phyloP scores from a whole-genome alignment of 768 basidiomycete genomes.

The Boletus edulis region DNA sequence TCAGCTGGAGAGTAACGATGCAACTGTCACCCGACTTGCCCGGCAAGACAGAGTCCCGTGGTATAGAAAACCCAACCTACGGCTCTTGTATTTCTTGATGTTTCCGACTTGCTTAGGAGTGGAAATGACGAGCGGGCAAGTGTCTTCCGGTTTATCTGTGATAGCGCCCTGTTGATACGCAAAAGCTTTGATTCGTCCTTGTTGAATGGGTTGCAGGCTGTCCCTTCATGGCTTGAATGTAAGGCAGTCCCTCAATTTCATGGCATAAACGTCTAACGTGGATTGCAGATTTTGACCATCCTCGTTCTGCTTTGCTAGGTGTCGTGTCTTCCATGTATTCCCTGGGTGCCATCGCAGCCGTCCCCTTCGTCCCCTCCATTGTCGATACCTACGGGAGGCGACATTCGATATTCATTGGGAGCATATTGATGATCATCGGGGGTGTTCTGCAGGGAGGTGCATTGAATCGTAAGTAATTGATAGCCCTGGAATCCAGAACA shows the following conservation, averaged over 20 bases:
- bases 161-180: background rate
- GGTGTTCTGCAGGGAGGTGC: constrained; percentile 18
- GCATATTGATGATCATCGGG: constrained; percentile 4
- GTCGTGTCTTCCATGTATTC: constrained; percentile 49
- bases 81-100: constrained; percentile 52
- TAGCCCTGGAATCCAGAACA: background rate
- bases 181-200: constrained; percentile 42
- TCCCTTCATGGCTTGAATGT: constrained; percentile 57
- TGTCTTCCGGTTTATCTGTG: background rate
- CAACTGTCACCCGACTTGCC: constrained; percentile 11
- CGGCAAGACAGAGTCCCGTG: constrained; percentile 51
- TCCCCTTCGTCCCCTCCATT: constrained; percentile 37
- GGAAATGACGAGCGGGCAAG: constrained; percentile 12
- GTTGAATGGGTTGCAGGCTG: constrained; percentile 63
- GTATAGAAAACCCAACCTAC: constrained; percentile 59
- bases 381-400: constrained; percentile 17
- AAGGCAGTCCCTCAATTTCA: constrained; percentile 5
- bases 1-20: constrained; percentile 1
- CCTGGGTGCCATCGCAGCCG: constrained; percentile 52
- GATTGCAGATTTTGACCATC: background rate
- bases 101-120: constrained; percentile 36
- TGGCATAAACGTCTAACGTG: background rate
- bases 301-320: background rate
- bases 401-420: constrained; percentile 14
- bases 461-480: constrained; percentile 6